Percentiles rank a stretch among this genome's conserved stretches.
These are phyloP conservation scores for Paxillus involutus DNA, from an alignment of 768 basidiomycete genomes.

Conservation along the genomic window DNA sequence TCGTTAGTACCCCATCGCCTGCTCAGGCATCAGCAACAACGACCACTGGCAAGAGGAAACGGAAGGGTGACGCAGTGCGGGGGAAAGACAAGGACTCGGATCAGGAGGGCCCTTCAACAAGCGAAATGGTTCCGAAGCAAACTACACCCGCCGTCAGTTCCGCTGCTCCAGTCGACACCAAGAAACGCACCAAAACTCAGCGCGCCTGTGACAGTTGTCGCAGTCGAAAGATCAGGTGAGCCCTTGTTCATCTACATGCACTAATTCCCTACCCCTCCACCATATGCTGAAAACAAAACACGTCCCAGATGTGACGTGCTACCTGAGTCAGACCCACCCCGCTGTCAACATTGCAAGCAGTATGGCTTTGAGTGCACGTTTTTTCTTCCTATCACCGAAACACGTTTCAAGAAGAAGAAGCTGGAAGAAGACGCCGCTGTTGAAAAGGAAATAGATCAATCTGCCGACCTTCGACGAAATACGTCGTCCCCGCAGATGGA, in stretches of 20 bases:
- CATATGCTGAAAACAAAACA: slow-evolving; percentile 11
- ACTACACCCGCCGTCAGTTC: slow-evolving; percentile 28
- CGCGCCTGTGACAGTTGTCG: slow-evolving; percentile 92
- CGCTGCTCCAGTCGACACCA: slow-evolving; percentile 50
- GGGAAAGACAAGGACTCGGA: slow-evolving; percentile 57
- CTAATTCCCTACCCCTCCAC: not conserved
- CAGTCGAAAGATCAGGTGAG: slow-evolving; percentile 81
- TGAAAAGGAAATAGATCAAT: slow-evolving; percentile 37
- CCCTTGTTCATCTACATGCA: slow-evolving; percentile 1
- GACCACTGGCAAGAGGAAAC: slow-evolving; percentile 59
- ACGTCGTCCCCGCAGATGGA: slow-evolving; percentile 50
- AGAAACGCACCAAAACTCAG: slow-evolving; percentile 91
- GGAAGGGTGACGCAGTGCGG: slow-evolving; percentile 42
- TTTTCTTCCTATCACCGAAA: slow-evolving; percentile 98
- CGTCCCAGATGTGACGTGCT: slow-evolving; percentile 75
- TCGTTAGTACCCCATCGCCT: slow-evolving; percentile 34
- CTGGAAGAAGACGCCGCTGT: slow-evolving; percentile 63
- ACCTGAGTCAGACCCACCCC: slow-evolving; percentile 68
- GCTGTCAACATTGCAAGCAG: slow-evolving; percentile 95
- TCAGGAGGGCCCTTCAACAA: slow-evolving; percentile 57
- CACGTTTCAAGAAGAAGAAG: slow-evolving; percentile 97
- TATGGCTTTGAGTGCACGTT: slow-evolving; percentile 94
- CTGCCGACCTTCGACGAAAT: slow-evolving; percentile 27
- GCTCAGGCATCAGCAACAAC: slow-evolving; percentile 33
- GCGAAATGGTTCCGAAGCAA: slow-evolving; percentile 39